Base-by-base conservation (phyloP, 2,329 filamentous ascomycete species). In the Penicillium aurantiogriseum region DNA sequence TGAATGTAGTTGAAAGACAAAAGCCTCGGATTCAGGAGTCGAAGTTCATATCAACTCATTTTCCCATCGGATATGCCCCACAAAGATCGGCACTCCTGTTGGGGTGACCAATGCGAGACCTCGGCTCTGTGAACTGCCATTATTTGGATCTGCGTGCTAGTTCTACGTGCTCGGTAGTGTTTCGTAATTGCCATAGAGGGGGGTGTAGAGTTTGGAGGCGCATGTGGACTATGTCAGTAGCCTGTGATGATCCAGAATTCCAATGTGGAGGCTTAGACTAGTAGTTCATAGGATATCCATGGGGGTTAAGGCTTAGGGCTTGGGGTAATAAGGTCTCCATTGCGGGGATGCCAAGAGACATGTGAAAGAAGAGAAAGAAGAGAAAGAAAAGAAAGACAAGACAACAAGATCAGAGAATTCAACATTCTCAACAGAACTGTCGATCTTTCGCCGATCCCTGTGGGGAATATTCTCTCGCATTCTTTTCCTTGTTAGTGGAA, bases 401-500 rank as follows among this genome's bases (percentile, higher is more conserved):
- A 23, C 23, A 23, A n/a, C 10, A 27, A 6, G 23, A 25, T 5
- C 25, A 17, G 17, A 19, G 4, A 4, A 33, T 10, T 17, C 25
- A n/a, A 11, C n/a, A 8, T 2, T 31, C 25, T 8, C 17, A 40
- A 17, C 21, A 23, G 13, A 19, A 35, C 10, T 53, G 42, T 53
- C 23, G 40, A 53, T 39, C 42, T 10, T 8, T 31, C 4, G 29
- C 13, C 23, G 29, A 38, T 29, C 36, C 10, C 4, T 10, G 42
- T 51, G 23, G 44, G 11, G 36, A 29, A 36, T 33, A 19, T 15
- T 13, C 50, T 31, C 17, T 62, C 58, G 58, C 60, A 58, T 49
- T 35, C 27, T 11, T 53, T 55, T 54, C 60, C 54, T 13, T 4
- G n/a, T 56, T 40, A 19, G 51, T 47, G 36, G 4, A 5, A 17